phyloP scores from a whole-genome alignment of 2,329 filamentous ascomycete species.

The Moelleriella libera region DNA sequence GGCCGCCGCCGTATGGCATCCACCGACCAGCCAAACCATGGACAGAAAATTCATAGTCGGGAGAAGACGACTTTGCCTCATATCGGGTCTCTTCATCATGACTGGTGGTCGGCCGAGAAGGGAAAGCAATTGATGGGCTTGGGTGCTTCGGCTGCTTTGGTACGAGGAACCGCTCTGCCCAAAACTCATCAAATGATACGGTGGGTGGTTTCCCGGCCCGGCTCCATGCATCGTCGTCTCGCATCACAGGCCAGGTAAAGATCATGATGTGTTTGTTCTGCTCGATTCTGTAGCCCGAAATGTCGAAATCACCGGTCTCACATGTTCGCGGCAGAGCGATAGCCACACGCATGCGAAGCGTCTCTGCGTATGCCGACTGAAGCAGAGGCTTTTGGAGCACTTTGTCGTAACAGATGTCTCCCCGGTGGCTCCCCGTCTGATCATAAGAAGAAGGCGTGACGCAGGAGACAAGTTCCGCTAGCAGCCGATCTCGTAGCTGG shows the following conservation, averaged over 20 bases:
- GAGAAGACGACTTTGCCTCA: too few species aligned
- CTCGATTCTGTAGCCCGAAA: neutral
- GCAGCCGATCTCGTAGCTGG: neutral
- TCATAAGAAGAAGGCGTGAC: neutral
- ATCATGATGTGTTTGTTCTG: neutral
- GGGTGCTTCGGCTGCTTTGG: neutral
- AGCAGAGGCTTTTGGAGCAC: neutral
- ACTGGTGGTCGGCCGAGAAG: neutral
- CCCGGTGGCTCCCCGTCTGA: neutral
- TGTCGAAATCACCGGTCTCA: neutral
- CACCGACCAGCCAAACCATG: neutral
- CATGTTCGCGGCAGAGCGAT: neutral
- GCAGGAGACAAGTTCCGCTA: neutral
- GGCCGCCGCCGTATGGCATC: conserved; percentile 2
- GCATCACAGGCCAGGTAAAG: neutral
- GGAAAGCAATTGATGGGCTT: neutral
- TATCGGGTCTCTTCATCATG: neutral
- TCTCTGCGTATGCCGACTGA: conserved; percentile 2
- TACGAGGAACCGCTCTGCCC: neutral
- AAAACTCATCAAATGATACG: neutral
- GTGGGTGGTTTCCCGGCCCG: neutral
- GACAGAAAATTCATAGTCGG: neutral
- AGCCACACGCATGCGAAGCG: neutral
- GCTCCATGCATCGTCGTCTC: neutral
- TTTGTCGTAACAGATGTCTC: neutral